Base-by-base conservation (phyloP, 169 alveolate species). In the Eimeria praecox region DNA sequence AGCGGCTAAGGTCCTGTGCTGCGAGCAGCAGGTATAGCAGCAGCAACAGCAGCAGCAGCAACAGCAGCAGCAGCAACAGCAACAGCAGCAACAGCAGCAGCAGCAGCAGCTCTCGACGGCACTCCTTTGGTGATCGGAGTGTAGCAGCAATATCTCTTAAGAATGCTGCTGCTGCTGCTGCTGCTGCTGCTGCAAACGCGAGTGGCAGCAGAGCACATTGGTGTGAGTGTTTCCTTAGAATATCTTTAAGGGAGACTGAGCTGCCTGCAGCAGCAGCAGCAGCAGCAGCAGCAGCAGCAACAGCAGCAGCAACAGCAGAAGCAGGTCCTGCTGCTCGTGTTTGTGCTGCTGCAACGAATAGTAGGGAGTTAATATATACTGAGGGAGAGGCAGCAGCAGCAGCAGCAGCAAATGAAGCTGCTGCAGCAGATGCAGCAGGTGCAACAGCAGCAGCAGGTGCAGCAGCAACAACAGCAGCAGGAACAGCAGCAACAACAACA, bases 91-190 rank as follows among this genome's bases (percentile, higher is more conserved):
- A 24, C 85, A 35, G 85, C 52, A 38, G 85, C 85, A 73, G 44
- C 52, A 73, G 85, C 52, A 73, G 14, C 46, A 30, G 27, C 54
- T 30, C 85, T 35, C 52, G 54, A 16, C 85, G 85, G 54, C 44
- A 49, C 20, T 73, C 85, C 40, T 38, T 73, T 24, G 85, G 54
- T 8, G 85, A 73, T 24, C 85, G 52, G 85, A 73, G 49, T 22
- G 85, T 73, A 16, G 85, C 85, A 12, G 85, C 52, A 10, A 33
- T 73, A 2, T 33, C 85, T 9, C n/a, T 35, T 30, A 10, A 73
- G 52, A 73, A 73, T 73, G 85, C 85, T 38, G 9, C 52, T 73
- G 85, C 85, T 30, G 85, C 85, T n/a, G 85, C 85, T n/a, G 85
- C 85, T 16, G 85, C 85, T 16, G 85, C 85, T 12, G 85, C 54